Evolutionary conservation across 192 early-diverging fungal genomes (phyloP).

Genomic region (Dimargaris cristalligena): DNA sequence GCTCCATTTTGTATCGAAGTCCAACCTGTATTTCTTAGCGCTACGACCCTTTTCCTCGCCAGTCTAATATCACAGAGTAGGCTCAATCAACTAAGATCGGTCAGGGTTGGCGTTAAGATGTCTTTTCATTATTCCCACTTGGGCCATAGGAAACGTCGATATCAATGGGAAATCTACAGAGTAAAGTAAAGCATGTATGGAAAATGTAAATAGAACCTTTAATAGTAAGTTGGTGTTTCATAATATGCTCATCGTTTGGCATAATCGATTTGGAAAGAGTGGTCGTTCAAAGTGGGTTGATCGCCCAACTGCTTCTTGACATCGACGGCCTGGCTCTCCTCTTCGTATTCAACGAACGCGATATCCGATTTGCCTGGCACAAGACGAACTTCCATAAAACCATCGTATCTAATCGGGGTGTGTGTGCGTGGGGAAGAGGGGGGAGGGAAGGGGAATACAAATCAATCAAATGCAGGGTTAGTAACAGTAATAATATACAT

Average conservation of each 20-base stretch:
- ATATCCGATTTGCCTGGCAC: slow-evolving; percentile 81
- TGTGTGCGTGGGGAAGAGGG: background rate
- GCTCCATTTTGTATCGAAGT: too few species aligned
- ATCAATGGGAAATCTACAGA: too few species aligned
- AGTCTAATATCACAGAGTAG: too few species aligned
- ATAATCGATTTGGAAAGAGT: slow-evolving; percentile 1
- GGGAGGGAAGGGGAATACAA: background rate
- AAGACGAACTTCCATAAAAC: slow-evolving; percentile 91
- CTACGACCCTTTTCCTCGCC: too few species aligned
- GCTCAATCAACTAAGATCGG: too few species aligned
- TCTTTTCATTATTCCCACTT: too few species aligned
- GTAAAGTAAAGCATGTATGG: too few species aligned
- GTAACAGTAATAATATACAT: background rate
- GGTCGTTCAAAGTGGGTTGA: background rate
- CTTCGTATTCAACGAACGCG: slow-evolving; percentile 92
- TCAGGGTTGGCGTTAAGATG: too few species aligned
- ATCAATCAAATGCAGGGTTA: background rate
- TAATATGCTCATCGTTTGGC: slow-evolving; percentile 12
- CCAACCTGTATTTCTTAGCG: too few species aligned
- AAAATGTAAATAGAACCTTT: too few species aligned
- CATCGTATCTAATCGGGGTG: slow-evolving; percentile 37
- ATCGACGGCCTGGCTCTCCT: slow-evolving; percentile 59
- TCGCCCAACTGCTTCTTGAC: slow-evolving; percentile 33
- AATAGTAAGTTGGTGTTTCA: too few species aligned
- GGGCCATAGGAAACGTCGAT: too few species aligned